Evolutionary conservation across 495 filamentous ascomycete genomes (phyloP), one percentile per base, ranked within the genome.

Genomic region (Hyaloscypha hepaticicola): DNA sequence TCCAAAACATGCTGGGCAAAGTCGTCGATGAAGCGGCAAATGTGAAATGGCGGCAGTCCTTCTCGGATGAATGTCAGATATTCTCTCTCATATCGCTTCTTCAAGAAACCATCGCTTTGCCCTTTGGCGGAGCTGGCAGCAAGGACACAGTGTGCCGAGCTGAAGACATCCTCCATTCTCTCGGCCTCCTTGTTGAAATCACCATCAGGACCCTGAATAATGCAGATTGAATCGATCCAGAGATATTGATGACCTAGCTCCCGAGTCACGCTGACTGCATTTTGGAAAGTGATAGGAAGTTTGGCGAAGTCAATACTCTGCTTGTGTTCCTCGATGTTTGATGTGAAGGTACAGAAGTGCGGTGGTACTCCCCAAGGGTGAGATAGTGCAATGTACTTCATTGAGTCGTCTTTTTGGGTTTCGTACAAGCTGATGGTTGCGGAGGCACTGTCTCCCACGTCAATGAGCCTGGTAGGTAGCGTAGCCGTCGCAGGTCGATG

Each of bases 191-290:
- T 3, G 3, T 64, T 52, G 60, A 65, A 70, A 55, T 70, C 65
- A 27, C 66, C 64, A 12, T 56, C 49, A 26, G 58, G 27, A 45
- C 59, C 63, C 53, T 72, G 69, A n/a, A n/a, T n/a, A n/a, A n/a
- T n/a, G n/a, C n/a, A n/a, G n/a, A 77, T 50, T 0, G 72, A 74
- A 45, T 77, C 75, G 45, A 77, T 73, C 74, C 74, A 63, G 14
- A 67, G 52, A 53, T 59, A 67, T 26, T 14, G 8, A 19, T 48
- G 1, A 3, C 66, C 67, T 2, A 77, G 64, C 0, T 53, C 65
- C 9, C 74, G 63, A 11, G 74, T 68, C 0, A 69, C 56, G 6
- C 16, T 27, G 11, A 76, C 68, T 0, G 74, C 75, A 48, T 67
- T 22, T 48, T 51, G 60, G 28, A 65, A 65, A 1, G 26, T 55